Percentiles rank a stretch among this genome's conserved stretches.
phyloP scores from a whole-genome alignment of 2,329 filamentous ascomycete genomes.

The Tolypocladium inflatum region DNA sequence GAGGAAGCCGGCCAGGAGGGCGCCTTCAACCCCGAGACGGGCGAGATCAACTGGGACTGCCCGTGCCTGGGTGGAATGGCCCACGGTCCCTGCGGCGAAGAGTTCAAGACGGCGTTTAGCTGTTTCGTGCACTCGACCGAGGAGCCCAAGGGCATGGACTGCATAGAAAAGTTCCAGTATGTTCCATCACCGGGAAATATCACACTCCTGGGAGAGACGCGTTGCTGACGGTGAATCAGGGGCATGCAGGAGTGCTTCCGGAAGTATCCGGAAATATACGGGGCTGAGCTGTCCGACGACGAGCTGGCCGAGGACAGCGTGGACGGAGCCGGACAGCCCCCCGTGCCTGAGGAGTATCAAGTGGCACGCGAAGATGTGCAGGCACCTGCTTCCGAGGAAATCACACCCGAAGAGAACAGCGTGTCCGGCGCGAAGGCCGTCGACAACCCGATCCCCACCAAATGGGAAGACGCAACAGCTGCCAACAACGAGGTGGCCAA shows the following conservation, averaged over 20 bases:
- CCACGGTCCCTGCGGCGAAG: slow-evolving; percentile 85
- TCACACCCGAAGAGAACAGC: slow-evolving; percentile 8
- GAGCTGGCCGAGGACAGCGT: slow-evolving; percentile 29
- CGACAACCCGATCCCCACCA: slow-evolving; percentile 5
- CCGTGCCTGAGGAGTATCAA: slow-evolving; percentile 1
- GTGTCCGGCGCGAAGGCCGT: slow-evolving; percentile 1
- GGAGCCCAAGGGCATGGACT: slow-evolving; percentile 96
- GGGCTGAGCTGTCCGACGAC: slow-evolving; percentile 75
- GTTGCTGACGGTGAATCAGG: slow-evolving; percentile 38
- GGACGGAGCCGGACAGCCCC: slow-evolving; percentile 13
- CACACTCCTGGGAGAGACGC: background rate
- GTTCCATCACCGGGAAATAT: slow-evolving; percentile 21
- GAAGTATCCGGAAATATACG: slow-evolving; percentile 85
- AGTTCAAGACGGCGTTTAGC: slow-evolving; percentile 93
- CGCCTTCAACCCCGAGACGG: slow-evolving; percentile 95
- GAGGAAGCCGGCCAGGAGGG: slow-evolving; percentile 79
- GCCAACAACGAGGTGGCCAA: slow-evolving; percentile 16
- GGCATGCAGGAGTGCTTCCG: slow-evolving; percentile 97
- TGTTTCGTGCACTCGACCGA: slow-evolving; percentile 95
- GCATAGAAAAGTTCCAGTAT: slow-evolving; percentile 95
- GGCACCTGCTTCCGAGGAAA: background rate
- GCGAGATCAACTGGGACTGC: slow-evolving; percentile 99
- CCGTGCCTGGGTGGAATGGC: slow-evolving; percentile 97
- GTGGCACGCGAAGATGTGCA: slow-evolving; percentile 3
- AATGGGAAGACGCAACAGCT: slow-evolving; percentile 19